These are phyloP conservation scores for Geranium rotundifolium DNA, from an alignment of 345 rosid species.

Conservation along the genomic window DNA sequence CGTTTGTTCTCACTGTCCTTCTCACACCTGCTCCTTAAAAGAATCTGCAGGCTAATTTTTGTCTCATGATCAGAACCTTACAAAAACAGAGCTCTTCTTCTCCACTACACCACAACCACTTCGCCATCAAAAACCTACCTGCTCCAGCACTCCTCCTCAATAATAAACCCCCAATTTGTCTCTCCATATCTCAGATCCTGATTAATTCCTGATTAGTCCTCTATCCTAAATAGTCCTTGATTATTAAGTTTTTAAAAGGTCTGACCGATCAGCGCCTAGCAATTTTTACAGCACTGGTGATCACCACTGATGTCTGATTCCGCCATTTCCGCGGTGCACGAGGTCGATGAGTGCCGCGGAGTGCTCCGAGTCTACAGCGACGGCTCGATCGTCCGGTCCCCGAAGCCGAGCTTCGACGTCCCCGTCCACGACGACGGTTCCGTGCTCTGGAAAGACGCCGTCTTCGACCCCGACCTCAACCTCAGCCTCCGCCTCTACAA, in stretches of 20 bases:
- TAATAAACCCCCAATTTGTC: slow-evolving; percentile 1
- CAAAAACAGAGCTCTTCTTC: no score
- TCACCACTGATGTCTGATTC: slow-evolving; percentile 11
- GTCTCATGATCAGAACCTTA: no score
- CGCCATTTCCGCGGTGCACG: slow-evolving; percentile 5
- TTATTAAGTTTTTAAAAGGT: no score
- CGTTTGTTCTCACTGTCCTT: no score
- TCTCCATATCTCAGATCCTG: background rate
- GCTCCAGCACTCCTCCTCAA: background rate
- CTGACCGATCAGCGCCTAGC: no score
- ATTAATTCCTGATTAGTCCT: no score
- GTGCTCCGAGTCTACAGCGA: slow-evolving; percentile 50
- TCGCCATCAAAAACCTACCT: background rate
- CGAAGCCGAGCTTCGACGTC: slow-evolving; percentile 38
- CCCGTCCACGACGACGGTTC: slow-evolving; percentile 45
- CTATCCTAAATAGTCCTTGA: no score
- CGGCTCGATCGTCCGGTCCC: slow-evolving; percentile 47
- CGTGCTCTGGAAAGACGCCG: slow-evolving; percentile 40
- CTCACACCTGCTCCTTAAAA: no score
- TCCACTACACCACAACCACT: background rate
- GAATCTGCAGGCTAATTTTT: no score
- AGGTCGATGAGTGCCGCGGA: slow-evolving; percentile 52
- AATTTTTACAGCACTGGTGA: no score
- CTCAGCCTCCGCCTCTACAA: slow-evolving; percentile 44
- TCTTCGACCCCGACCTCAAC: slow-evolving; percentile 23